Evolutionary conservation across 2,329 filamentous ascomycete species (phyloP), one percentile per base, ranked within the genome.

Genomic region (Pezicula radicicola): DNA sequence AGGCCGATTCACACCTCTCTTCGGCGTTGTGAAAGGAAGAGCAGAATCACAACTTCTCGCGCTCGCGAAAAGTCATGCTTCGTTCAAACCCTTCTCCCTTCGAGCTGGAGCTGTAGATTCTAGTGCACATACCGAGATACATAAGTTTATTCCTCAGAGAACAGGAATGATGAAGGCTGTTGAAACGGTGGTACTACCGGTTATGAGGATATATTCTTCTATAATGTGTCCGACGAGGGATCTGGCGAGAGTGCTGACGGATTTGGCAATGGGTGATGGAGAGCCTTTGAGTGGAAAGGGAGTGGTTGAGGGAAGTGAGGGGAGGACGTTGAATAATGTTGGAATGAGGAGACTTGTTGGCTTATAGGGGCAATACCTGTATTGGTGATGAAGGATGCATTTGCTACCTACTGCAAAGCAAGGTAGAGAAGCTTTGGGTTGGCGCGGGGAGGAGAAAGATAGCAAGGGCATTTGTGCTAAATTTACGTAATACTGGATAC

Each of bases 11-110:
- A 79, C 84, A 0, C 66, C 77, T 16, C 68, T 81, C 42, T 91
- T 81, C 61, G 84, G 74, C 1, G 72, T 77, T 12, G 75, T 88
- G 50, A 91, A 92, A 66, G 88, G 88, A 12, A 75, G 83, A 63
- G 78, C 81, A 0, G 88, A 92, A 68, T 57, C 73, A 1, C 67
- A 72, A 1, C 74, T 92, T 2, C 73, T 85, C 1, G 73, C 75
- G 0, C 66, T 89, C 13, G 65, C 69, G 13, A 68, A 70, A 28
- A 53, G 50, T 3, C 66, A 72, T 42, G 69, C 75, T 0, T 66
- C 69, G 6, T 74, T 90, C 50, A 74, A 72, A 28, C 73, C 79
- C 1, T 78, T 79, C 58, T 81, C 77, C 10, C 70, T 85, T 6
- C 76, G 88, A 0, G 84, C 87, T 0, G 80, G 64, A 0, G 77